These are phyloP conservation scores for Corchorus olitorius DNA, from an alignment of 345 rosid genomes.

Conservation along the genomic window DNA sequence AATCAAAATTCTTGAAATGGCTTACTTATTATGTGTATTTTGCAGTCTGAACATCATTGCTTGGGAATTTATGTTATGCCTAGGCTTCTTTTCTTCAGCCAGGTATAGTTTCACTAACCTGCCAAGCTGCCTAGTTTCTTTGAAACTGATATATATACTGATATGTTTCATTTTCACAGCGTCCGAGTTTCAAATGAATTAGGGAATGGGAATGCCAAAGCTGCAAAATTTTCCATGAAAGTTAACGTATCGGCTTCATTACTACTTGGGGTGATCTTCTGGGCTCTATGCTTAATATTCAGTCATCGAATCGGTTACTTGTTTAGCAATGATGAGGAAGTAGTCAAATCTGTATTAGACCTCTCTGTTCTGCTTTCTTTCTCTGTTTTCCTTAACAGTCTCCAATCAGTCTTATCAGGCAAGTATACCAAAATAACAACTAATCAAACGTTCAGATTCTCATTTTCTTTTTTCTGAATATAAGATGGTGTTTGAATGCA, in stretches of 20 bases:
- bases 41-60: slow-evolving; percentile 46
- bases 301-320: slow-evolving; percentile 38
- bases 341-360: slow-evolving; percentile 35
- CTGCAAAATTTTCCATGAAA: slow-evolving; percentile 22
- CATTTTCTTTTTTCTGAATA: background rate
- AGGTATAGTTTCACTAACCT: slow-evolving; percentile 25
- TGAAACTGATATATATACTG: background rate
- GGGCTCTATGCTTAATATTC: slow-evolving; percentile 41
- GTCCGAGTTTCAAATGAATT: slow-evolving; percentile 66
- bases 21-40: slow-evolving; percentile 17
- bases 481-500: slow-evolving; percentile 22
- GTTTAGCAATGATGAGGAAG: slow-evolving; percentile 38
- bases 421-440: background rate
- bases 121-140: background rate
- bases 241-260: slow-evolving; percentile 39
- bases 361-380: slow-evolving; percentile 46
- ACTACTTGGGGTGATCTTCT: slow-evolving; percentile 44
- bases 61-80: slow-evolving; percentile 59
- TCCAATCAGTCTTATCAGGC: slow-evolving; percentile 57
- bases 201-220: slow-evolving; percentile 52
- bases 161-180: slow-evolving; percentile 11
- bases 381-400: slow-evolving; percentile 51
- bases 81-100: slow-evolving; percentile 56
- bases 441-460: background rate
- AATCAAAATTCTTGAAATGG: background rate